Base-by-base conservation (phyloP, 371 early-diverging fungal species). In the Funneliformis caledonium region DNA sequence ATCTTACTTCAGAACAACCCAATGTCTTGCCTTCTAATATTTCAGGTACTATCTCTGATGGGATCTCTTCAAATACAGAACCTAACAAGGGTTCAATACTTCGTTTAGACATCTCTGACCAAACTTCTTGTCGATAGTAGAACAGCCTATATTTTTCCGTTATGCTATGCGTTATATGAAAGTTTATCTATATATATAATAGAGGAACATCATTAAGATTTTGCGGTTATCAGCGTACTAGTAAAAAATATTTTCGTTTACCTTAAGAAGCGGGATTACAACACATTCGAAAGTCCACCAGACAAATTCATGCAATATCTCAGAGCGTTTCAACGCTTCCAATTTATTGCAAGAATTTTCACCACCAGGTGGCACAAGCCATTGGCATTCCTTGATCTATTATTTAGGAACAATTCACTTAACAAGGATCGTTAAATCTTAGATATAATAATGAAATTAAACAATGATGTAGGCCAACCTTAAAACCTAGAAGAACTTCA, bases 71-170 rank as follows among this genome's bases (percentile, higher is more conserved):
- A 59, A 74, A 74, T 7, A 19, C 33, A 42, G 48, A 52, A 43
- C 2, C 33, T 74, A n/a, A 6, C 26, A 94, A 82, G 42, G 52
- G 80, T 5, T 72, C 69, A 62, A 90, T 75, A 2, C 88, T 85
- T 2, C 88, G 82, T n/a, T 82, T 76, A 0, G 89, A 83, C 37
- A 93, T 83, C 1, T 70, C 47, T 0, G 80, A 72, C 97, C 97
- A 97, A 2, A 92, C 87, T 69, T 93, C 95, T 64, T 91, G 90
- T 37, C 95, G 93, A 83, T 92, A 96, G 82, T 93, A 96, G 80
- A 91, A 89, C 9, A 94, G 74, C 31, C 84, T 83, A 70, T 89
- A 87, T 19, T 90, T 88, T 59, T 88, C 82, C 6, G 83, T 79
- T 0, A 92, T 86, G 68, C 87, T 88, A 26, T 93, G 93, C 2